These are phyloP conservation scores for Pleurotus sapidus DNA, from an alignment of 768 basidiomycete species.

Conservation along the genomic window DNA sequence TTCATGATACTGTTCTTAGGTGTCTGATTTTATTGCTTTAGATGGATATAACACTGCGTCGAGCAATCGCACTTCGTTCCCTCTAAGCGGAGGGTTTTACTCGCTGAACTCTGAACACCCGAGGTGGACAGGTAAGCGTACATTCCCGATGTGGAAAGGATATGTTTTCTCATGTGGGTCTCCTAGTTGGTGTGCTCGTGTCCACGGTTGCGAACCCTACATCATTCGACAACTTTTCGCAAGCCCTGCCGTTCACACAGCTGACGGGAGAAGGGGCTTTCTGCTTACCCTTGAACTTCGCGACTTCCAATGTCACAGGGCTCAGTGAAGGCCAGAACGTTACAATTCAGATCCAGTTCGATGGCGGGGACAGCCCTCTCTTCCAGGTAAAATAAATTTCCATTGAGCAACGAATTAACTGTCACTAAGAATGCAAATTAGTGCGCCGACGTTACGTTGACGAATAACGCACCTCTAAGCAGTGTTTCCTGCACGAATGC, in stretches of 20 bases:
- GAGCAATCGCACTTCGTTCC: slow-evolving; percentile 65
- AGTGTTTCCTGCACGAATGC: slow-evolving; percentile 36
- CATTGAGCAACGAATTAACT: slow-evolving; percentile 2
- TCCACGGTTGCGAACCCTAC: slow-evolving; percentile 57
- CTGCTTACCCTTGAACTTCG: slow-evolving; percentile 69
- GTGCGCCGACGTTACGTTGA: slow-evolving; percentile 80
- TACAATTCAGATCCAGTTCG: slow-evolving; percentile 66
- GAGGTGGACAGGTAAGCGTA: slow-evolving; percentile 50
- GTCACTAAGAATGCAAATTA: slow-evolving; percentile 20
- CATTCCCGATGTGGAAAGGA: background rate
- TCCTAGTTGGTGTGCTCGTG: slow-evolving; percentile 49
- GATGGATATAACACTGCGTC: slow-evolving; percentile 60
- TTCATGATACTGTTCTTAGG: background rate
- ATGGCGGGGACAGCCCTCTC: slow-evolving; percentile 70
- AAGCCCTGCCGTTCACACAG: slow-evolving; percentile 41
- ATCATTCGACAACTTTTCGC: slow-evolving; percentile 61
- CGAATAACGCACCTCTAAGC: slow-evolving; percentile 46
- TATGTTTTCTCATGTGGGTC: background rate
- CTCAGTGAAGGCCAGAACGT: slow-evolving; percentile 66
- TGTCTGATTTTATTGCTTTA: slow-evolving; percentile 21
- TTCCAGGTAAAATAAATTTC: slow-evolving; percentile 49
- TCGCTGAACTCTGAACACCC: slow-evolving; percentile 66
- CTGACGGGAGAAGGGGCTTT: slow-evolving; percentile 53
- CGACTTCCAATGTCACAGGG: slow-evolving; percentile 42
- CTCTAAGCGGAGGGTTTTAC: slow-evolving; percentile 60